A percentile compares a stretch with the other conserved stretches of the same genome.
Conservation (phyloP, 441 rosid genomes). For the Corymbia calophylla region DNA sequence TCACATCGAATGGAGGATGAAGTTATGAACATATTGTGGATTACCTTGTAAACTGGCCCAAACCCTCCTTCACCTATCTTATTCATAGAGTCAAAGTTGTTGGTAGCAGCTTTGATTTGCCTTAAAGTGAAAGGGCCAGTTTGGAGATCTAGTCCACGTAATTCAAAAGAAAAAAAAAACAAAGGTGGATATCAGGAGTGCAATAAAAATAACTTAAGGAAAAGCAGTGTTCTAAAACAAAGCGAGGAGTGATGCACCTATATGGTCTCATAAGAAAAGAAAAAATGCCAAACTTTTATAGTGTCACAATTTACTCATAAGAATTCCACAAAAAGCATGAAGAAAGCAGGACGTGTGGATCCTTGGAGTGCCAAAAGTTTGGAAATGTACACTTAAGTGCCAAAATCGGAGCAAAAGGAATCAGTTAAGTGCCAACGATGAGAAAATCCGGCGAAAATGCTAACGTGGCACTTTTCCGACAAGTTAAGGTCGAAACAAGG, state of each 20-base stretch:
- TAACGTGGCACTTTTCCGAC: too few species aligned
- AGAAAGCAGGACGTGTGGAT: neutral
- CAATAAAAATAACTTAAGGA: neutral
- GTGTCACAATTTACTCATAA: neutral
- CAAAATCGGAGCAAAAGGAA: too few species aligned
- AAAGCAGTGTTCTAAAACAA: neutral
- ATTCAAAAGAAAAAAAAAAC: conserved; percentile 15
- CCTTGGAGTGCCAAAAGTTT: too few species aligned
- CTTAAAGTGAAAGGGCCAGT: conserved; percentile 56
- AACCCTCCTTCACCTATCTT: conserved; percentile 96
- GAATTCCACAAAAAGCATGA: neutral
- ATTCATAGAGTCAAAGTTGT: conserved; percentile 52
- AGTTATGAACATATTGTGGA: neutral
- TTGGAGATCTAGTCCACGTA: conserved; percentile 55
- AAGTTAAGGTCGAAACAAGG: too few species aligned
- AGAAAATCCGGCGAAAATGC: too few species aligned
- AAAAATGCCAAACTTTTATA: neutral
- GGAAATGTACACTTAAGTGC: too few species aligned
- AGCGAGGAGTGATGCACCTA: neutral
- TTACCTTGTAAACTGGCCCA: conserved; percentile 88
- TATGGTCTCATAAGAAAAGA: neutral
- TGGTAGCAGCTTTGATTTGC: conserved; percentile 69
- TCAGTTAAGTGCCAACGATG: too few species aligned
- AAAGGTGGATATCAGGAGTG: neutral
- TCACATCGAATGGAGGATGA: neutral